Base-by-base conservation (phyloP, 2,329 filamentous ascomycete genomes). In the Ophiocordyceps unilateralis region DNA sequence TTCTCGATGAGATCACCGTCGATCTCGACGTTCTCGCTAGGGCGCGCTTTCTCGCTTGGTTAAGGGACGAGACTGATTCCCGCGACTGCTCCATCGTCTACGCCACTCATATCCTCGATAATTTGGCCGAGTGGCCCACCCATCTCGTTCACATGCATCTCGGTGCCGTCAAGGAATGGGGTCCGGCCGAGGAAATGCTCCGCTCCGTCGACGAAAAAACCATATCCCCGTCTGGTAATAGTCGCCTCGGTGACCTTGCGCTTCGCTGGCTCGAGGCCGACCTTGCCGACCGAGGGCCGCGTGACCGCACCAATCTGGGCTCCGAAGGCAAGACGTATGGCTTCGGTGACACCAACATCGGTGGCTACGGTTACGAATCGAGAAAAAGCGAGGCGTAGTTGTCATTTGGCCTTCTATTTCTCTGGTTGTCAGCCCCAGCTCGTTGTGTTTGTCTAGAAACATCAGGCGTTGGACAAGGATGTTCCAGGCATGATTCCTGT, bases 1-100 rank as follows among this genome's bases (percentile, higher is more conserved):
- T 98, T 43, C 72, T 98, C 36, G 91, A 98, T 58, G 89, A 96
- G 61, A 94, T 96, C 59, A 98, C 91, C 1, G 91, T 98, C 9
- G 91, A 98, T 60, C 68, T 98, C 47, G 91, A 98, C 61, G 72
- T 98, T 45, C 72, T 95, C 46, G 83, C 77, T 44, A 75, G 91
- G 15, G 79, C 78, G 53, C 81, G 88, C 57, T 98, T 98, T 59
- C 69, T 98, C 26, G 70, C 65, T 38, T 98, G 89, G 68, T 63
- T 98, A 55, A 87, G 87, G 63, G 69, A 70, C 46, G 91, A 98
- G 74, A 95, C 89, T 0, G 82, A 89, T 63, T 67, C 58, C 8
- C 70, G 89, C 43, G 70, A 77, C 34, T 95, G 88, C 58, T 95
- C 91, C 5, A 84, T 98, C 53, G 87, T 98, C 24, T 98, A 98